Evolutionary conservation across 148 eudicot genomes (phyloP).

Genomic region (Diospyros lotus): DNA sequence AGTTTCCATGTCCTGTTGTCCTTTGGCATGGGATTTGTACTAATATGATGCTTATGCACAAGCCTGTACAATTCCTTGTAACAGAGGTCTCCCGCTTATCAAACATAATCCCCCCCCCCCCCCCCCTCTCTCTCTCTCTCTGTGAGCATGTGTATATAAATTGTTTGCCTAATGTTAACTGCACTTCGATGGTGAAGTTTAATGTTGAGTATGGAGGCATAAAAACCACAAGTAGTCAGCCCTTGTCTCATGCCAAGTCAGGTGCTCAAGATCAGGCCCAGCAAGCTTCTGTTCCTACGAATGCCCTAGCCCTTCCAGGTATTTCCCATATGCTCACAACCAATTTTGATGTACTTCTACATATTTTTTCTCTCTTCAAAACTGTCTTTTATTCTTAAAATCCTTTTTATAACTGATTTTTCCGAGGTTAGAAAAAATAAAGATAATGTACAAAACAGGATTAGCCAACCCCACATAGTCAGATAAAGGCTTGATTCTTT

Average conservation of each 20-base stretch:
- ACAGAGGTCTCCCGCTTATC: no score
- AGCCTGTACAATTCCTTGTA: no score
- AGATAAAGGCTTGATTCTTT: no score
- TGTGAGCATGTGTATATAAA: no score
- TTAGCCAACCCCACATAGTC: no score
- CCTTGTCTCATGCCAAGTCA: conserved; percentile 29
- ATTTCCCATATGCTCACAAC: background rate
- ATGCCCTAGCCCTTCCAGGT: conserved; percentile 84
- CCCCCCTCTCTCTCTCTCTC: no score
- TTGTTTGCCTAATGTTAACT: background rate
- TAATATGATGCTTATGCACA: no score
- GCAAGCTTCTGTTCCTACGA: conserved; percentile 41
- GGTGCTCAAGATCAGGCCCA: conserved; percentile 28
- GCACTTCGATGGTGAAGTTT: conserved; percentile 34
- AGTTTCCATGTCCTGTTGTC: no score
- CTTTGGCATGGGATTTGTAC: no score
- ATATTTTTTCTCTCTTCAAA: no score
- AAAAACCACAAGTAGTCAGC: conserved; percentile 28
- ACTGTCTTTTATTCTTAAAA: background rate
- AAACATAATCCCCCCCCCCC: no score
- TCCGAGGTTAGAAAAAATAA: background rate
- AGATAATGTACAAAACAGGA: background rate
- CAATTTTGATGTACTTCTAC: background rate
- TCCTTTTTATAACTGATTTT: no score
- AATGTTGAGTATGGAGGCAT: conserved; percentile 68